phyloP scores from a whole-genome alignment of 2,329 filamentous ascomycete genomes.

The Botrytis tulipae region DNA sequence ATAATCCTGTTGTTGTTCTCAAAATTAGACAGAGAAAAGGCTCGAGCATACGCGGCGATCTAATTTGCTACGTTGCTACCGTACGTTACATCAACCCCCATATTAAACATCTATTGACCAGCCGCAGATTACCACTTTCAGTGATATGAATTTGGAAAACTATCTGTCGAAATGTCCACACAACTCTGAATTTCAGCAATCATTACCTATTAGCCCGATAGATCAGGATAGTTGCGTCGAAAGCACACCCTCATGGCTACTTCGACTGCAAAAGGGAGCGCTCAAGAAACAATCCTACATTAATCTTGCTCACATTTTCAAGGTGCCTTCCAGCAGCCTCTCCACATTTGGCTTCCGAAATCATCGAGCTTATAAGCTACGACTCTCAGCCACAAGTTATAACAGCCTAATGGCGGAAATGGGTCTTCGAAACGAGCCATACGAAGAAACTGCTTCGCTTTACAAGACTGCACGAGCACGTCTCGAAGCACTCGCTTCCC shows the following conservation, averaged over 20 bases:
- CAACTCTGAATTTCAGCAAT: conserved; percentile 9
- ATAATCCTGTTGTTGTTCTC: conserved; percentile 25
- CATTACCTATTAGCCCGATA: conserved; percentile 24
- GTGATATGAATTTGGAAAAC: conserved; percentile 17
- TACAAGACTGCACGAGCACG: conserved; percentile 18
- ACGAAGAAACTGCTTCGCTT: conserved; percentile 12
- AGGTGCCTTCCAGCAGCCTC: conserved; percentile 15
- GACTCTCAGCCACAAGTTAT: conserved; percentile 23
- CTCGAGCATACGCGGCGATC: conserved; percentile 23
- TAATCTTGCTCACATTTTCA: conserved; percentile 25
- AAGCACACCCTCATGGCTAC: conserved; percentile 17
- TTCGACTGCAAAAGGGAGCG: conserved; percentile 23
- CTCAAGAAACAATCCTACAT: conserved; percentile 29
- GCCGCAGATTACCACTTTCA: conserved; percentile 26
- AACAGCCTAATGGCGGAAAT: conserved; percentile 19
- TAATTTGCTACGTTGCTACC: conserved; percentile 27
- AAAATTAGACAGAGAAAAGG: conserved; percentile 23
- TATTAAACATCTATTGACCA: background rate
- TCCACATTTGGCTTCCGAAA: conserved; percentile 16
- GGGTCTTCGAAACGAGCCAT: conserved; percentile 10
- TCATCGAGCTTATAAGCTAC: conserved; percentile 17
- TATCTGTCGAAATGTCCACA: conserved; percentile 20
- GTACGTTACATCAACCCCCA: conserved; percentile 11
- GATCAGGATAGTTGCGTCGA: conserved; percentile 1
- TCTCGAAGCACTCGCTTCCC: conserved; percentile 1